A percentile compares a stretch with the other conserved stretches of the same genome.
Conservation (phyloP, 2,329 filamentous ascomycete species). For the Colletotrichum sp. region DNA sequence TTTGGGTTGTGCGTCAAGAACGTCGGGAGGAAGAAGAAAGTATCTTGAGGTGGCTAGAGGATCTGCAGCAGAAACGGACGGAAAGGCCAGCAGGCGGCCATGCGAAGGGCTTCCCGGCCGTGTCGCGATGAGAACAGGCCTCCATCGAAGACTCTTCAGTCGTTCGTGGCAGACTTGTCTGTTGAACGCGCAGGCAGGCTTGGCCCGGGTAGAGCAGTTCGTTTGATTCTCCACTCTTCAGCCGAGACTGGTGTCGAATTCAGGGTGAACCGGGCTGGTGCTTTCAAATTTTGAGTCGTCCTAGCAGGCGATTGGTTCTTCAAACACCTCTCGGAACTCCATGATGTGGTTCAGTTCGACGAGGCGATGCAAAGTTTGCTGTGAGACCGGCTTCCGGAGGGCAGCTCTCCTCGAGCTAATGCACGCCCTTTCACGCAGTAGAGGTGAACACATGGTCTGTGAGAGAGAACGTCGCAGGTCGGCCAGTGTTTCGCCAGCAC, state of each 20-base stretch:
- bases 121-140: not conserved
- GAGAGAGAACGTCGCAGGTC: not conserved
- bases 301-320: not conserved
- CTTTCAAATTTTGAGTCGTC: not conserved
- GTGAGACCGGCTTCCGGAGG: slow-evolving; percentile 17
- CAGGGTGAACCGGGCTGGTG: not conserved
- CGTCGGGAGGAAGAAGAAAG: not conserved
- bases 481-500: slow-evolving; percentile 2
- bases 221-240: not conserved
- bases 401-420: not conserved
- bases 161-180: not conserved
- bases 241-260: not conserved
- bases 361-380: not conserved
- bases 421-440: not conserved
- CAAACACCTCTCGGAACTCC: not conserved
- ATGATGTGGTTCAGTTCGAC: not conserved
- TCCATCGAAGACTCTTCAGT: not conserved
- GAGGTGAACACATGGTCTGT: slow-evolving; percentile 20
- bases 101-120: not conserved
- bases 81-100: not conserved
- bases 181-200: not conserved
- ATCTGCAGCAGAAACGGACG: not conserved
- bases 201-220: not conserved
- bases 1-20: not conserved
- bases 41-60: not conserved